These are phyloP conservation scores for Penicillium sp. DNA, from an alignment of 2,329 filamentous ascomycete genomes.

Conservation along the genomic window DNA sequence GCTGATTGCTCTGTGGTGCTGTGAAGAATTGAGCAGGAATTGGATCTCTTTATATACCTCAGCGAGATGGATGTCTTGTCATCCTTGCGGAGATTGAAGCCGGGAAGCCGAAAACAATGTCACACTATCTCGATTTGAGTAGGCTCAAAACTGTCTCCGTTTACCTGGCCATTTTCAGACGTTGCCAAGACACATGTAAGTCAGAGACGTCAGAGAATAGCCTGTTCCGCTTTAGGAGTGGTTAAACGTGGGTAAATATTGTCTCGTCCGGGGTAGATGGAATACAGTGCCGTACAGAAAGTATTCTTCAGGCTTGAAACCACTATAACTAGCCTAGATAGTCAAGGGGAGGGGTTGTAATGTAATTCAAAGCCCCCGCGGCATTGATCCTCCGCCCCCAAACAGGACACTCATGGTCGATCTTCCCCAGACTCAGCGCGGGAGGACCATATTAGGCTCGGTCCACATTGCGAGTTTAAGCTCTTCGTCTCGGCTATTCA, in stretches of 20 bases:
- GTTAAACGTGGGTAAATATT: background rate
- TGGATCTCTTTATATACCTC: constrained; percentile 1
- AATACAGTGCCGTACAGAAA: background rate
- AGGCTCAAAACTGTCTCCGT: background rate
- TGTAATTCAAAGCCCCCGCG: constrained; percentile 3
- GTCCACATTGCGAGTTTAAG: background rate
- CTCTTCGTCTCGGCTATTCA: too few species aligned
- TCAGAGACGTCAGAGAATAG: background rate
- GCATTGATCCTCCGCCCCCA: constrained; percentile 11
- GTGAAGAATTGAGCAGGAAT: background rate
- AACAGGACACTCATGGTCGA: constrained; percentile 11
- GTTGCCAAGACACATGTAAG: background rate
- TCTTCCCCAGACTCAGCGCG: constrained; percentile 5
- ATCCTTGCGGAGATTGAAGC: background rate
- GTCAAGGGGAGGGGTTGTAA: background rate
- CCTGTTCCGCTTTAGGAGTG: background rate
- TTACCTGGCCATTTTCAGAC: background rate
- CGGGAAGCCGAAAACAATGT: background rate
- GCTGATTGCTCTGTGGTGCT: background rate
- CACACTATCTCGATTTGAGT: background rate
- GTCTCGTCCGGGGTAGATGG: background rate
- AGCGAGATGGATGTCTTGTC: too few species aligned
- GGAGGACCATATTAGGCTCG: background rate
- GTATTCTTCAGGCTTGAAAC: background rate
- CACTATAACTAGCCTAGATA: background rate